phyloP scores from a whole-genome alignment of 2,329 filamentous ascomycete genomes.

The Trichothecium roseum region DNA sequence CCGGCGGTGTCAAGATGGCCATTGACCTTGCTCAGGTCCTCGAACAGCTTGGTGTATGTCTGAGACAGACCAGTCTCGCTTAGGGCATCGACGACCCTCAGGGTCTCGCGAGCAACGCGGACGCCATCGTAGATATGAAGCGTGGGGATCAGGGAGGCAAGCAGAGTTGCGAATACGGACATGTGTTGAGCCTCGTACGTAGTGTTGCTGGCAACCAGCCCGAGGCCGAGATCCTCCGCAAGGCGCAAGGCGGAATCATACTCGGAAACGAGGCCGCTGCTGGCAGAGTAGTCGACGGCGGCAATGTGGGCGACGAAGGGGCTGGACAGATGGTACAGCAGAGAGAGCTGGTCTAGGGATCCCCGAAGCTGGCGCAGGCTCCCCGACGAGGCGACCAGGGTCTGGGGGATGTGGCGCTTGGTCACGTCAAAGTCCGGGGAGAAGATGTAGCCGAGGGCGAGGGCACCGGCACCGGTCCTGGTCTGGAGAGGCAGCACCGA shows the following conservation, averaged over 20 bases:
- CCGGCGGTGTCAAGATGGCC: conserved; percentile 64
- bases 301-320: conserved; percentile 89
- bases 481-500: conserved; percentile 75
- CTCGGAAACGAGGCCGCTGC: conserved; percentile 69
- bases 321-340: conserved; percentile 85
- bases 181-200: conserved; percentile 93
- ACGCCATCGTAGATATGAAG: conserved; percentile 86
- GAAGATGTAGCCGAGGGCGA: conserved; percentile 95
- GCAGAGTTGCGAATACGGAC: conserved; percentile 74
- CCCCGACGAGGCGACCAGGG: conserved; percentile 76
- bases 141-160: conserved; percentile 70
- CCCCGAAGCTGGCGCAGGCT: conserved; percentile 71
- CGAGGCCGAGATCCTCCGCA: conserved; percentile 83
- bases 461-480: conserved; percentile 75
- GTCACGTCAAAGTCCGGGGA: conserved; percentile 89
- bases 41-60: conserved; percentile 56
- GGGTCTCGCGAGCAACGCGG: conserved; percentile 70
- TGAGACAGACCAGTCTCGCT: conserved; percentile 60
- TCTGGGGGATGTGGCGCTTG: conserved; percentile 87
- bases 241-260: conserved; percentile 72
- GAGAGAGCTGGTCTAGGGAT: conserved; percentile 82
- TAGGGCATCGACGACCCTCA: conserved; percentile 72
- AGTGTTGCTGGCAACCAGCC: conserved; percentile 74
- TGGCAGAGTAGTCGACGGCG: conserved; percentile 70
- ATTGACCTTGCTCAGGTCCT: conserved; percentile 50